These are phyloP conservation scores for Hypsizygus marmoreus DNA, from an alignment of 768 basidiomycete species.

Conservation along the genomic window DNA sequence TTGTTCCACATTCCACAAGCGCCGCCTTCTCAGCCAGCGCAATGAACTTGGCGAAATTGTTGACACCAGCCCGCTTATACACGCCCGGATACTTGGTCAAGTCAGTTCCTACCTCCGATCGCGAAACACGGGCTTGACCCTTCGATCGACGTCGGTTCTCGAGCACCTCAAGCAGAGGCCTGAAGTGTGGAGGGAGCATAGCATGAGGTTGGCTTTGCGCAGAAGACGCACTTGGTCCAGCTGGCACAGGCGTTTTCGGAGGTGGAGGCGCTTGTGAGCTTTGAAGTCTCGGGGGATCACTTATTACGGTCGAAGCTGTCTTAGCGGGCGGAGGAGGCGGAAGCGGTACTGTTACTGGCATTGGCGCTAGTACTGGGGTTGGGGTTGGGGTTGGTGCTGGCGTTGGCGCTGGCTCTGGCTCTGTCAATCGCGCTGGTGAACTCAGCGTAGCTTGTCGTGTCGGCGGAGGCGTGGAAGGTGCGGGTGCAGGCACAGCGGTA, in stretches of 20 bases:
- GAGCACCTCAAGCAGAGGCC: slow-evolving; percentile 6
- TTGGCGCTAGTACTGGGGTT: neutral
- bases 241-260: neutral
- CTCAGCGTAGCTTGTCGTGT: neutral
- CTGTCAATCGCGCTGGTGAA: neutral
- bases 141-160: slow-evolving; percentile 3
- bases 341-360: neutral
- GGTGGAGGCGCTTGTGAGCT: neutral
- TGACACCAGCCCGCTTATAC: slow-evolving; percentile 22
- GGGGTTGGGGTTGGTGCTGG: neutral
- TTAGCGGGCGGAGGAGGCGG: neutral
- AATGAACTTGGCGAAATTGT: slow-evolving; percentile 24
- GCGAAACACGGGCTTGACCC: neutral
- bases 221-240: neutral
- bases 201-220: neutral
- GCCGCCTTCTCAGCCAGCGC: slow-evolving; percentile 22
- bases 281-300: too few species aligned
- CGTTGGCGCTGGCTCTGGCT: neutral
- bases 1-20: slow-evolving; percentile 23
- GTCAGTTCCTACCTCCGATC: slow-evolving; percentile 18
- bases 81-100: slow-evolving; percentile 18
- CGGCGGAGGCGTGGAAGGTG: neutral
- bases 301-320: neutral
- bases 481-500: neutral
- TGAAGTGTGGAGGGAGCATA: slow-evolving; percentile 9